phyloP scores from a whole-genome alignment of 805 yeast species.

The Spathaspora gorwiae region DNA sequence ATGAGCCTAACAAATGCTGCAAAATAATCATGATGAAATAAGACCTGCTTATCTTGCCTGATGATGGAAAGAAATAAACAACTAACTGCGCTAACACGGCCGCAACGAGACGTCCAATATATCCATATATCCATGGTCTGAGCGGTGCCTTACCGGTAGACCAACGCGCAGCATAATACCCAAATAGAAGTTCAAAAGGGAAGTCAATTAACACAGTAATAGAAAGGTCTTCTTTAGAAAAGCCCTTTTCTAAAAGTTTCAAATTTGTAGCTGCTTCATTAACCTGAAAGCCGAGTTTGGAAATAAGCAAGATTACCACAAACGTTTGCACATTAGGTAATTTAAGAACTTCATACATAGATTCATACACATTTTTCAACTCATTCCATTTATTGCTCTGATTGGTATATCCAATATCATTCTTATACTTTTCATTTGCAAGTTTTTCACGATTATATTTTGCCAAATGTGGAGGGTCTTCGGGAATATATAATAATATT shows the following conservation, averaged over 20 bases:
- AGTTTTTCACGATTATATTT: constrained; percentile 25
- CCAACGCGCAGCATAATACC: constrained; percentile 95
- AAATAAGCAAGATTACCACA: constrained; percentile 66
- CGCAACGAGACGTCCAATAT: constrained; percentile 71
- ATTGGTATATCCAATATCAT: constrained; percentile 8
- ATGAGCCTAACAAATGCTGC: constrained; percentile 82
- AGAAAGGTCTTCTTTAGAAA: constrained; percentile 89
- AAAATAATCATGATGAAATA: constrained; percentile 71
- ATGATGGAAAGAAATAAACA: constrained; percentile 66
- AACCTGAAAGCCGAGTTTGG: constrained; percentile 91
- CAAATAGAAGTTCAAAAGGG: constrained; percentile 92
- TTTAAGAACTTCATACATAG: constrained; percentile 67
- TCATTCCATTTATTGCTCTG: constrained; percentile 13
- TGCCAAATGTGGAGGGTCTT: constrained; percentile 57
- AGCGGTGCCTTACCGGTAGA: constrained; percentile 74
- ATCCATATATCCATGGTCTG: constrained; percentile 87
- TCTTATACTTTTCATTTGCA: constrained; percentile 25
- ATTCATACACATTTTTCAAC: constrained; percentile 52
- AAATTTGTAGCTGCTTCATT: constrained; percentile 94
- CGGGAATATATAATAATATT: constrained; percentile 58
- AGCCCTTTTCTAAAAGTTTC: constrained; percentile 84
- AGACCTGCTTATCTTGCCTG: constrained; percentile 40
- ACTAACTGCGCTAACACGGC: constrained; percentile 73
- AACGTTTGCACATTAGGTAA: constrained; percentile 70
- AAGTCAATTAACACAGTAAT: constrained; percentile 89